Evolutionary conservation across 2,329 filamentous ascomycete genomes (phyloP).

Genomic region (Sclerotinia spermophila): DNA sequence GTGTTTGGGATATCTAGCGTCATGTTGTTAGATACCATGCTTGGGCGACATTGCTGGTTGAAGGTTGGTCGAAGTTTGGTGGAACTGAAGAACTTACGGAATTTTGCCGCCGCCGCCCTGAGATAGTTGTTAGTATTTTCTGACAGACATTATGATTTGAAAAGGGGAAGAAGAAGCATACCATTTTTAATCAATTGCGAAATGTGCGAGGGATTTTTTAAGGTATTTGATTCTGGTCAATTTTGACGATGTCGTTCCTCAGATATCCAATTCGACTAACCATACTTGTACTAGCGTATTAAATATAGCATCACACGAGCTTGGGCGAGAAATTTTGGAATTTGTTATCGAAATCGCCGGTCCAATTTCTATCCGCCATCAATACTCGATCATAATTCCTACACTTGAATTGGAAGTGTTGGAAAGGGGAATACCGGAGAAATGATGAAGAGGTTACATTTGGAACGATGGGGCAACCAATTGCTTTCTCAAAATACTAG

Average conservation of each 20-base stretch:
- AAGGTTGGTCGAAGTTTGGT: neutral
- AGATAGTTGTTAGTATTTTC: constrained; percentile 41
- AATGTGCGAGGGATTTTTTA: constrained; percentile 18
- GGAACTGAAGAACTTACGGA: constrained; percentile 49
- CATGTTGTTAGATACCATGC: constrained; percentile 1
- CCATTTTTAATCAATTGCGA: constrained; percentile 51
- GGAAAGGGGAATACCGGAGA: constrained; percentile 21
- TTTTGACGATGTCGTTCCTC: constrained; percentile 11
- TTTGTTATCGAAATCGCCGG: constrained; percentile 16
- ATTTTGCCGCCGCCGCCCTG: constrained; percentile 79
- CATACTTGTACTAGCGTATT: constrained; percentile 1
- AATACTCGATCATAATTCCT: neutral
- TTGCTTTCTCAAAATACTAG: constrained; percentile 46
- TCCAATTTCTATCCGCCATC: constrained; percentile 1
- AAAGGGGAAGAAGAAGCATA: constrained; percentile 38
- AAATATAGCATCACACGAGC: constrained; percentile 14
- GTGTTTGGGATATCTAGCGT: constrained; percentile 85
- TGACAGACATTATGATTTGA: neutral
- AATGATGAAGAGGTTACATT: constrained; percentile 58
- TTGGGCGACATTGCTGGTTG: constrained; percentile 4
- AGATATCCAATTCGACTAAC: neutral
- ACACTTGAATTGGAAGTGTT: constrained; percentile 13
- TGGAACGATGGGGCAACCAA: constrained; percentile 58
- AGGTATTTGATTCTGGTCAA: constrained; percentile 3
- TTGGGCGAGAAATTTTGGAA: constrained; percentile 20